Base-by-base conservation (phyloP, 2,329 filamentous ascomycete species). In the Neofusicoccum parvum region DNA sequence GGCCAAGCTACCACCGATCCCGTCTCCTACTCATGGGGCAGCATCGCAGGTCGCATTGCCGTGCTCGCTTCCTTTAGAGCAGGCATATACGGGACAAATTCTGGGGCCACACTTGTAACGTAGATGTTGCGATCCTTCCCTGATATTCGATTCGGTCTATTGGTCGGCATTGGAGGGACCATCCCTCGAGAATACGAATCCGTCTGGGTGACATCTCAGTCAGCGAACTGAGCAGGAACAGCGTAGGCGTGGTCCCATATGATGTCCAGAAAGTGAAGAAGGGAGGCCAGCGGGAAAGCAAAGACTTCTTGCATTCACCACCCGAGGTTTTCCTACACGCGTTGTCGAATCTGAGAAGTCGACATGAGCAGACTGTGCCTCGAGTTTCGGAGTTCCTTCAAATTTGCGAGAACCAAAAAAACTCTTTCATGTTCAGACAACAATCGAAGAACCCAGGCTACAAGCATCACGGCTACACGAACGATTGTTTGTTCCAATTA, bases 271-370 rank as follows among this genome's bases (percentile, higher is more conserved):
- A 58, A 9, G 14, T 17, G 5, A 58, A 23, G 1, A 4, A 0
- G 2, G 20, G 17, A 2, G 14, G 20, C 0, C 37, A 43, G 27
- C 11, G 10, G 10, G 37, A n/a, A 12, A 6, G 5, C 10, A 45
- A 45, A 1, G 12, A 37, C 39, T 58, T n/a, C 5, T 43, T 27
- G 3, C 54, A 66, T 41, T 17, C 37, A 17, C 66, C 67, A 2
- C 67, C 67, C 5, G 2, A 39, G 9, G 36, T 64, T 1, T 46
- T 68, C 1, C 64, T 68, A 23, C 10, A 14, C 6, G 53, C 20
- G 9, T 2, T 58, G 2, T 5, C 37, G 1, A 32, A 39, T 12
- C n/a, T 43, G 0, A 7, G 34, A 34, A n/a, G 10, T 2, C 37
- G 23, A 5, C 53, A 58, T n/a, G 20, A 45, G 1, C 12, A 9